These are phyloP conservation scores for Phytophthora megakarya DNA, from an alignment of 352 stramenopile species.

Conservation along the genomic window DNA sequence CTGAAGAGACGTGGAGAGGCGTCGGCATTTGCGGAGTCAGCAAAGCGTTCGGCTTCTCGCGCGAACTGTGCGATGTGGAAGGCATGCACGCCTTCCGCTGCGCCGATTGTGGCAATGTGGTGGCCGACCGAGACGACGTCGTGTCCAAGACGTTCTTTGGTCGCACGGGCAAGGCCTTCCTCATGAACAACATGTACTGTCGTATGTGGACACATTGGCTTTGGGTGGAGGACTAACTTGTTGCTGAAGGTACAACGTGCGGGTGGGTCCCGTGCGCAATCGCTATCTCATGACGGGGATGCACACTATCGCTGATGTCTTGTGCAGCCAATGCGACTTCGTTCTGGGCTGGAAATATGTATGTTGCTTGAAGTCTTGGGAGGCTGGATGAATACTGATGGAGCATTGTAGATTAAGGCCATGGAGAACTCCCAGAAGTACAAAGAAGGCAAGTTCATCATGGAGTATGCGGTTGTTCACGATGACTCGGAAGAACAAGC, in stretches of 20 bases:
- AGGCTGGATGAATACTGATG: not conserved
- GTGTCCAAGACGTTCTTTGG: constrained; percentile 84
- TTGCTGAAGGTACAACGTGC: constrained; percentile 82
- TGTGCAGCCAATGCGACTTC: constrained; percentile 61
- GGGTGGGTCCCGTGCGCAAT: constrained; percentile 57
- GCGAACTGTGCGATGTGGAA: constrained; percentile 50
- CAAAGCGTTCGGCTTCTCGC: constrained; percentile 43
- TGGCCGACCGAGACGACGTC: constrained; percentile 71
- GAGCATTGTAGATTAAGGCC: constrained; percentile 59
- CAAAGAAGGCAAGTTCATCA: constrained; percentile 88
- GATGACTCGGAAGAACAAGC: constrained; percentile 61
- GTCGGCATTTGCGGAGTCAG: constrained; percentile 13
- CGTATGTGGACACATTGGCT: constrained; percentile 1
- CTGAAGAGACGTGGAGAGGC: constrained; percentile 26
- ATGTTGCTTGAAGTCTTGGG: too few relatives aligned
- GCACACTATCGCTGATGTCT: constrained; percentile 78
- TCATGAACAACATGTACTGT: constrained; percentile 84
- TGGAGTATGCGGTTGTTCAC: constrained; percentile 76
- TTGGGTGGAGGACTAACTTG: not conserved
- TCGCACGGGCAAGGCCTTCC: constrained; percentile 72
- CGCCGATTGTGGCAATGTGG: constrained; percentile 61
- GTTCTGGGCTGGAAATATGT: constrained; percentile 88
- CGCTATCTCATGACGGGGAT: constrained; percentile 83
- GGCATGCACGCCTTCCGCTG: constrained; percentile 67
- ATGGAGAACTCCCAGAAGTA: constrained; percentile 86